Evolutionary conservation across 1,284 basidiomycete genomes (phyloP).

Genomic region (Malassezia yamatoensis): DNA sequence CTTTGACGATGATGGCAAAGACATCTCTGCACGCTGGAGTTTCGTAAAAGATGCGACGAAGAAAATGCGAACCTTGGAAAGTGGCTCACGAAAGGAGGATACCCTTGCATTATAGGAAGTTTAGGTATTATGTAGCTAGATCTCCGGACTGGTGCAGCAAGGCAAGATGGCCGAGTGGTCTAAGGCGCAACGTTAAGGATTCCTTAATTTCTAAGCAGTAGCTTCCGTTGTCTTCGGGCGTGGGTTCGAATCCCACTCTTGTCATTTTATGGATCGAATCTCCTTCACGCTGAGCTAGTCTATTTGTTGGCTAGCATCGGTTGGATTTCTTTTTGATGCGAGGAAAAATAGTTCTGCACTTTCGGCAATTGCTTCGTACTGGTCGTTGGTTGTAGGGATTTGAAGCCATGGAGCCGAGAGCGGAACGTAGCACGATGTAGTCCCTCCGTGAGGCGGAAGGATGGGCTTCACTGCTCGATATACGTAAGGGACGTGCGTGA

Average conservation of each 20-base stretch:
- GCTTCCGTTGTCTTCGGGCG: slow-evolving; percentile 26
- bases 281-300: background rate
- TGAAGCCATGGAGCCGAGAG: slow-evolving; percentile 2
- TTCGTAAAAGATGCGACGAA: slow-evolving; percentile 38
- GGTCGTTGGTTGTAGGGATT: background rate
- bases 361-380: background rate
- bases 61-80: slow-evolving; percentile 37
- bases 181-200: slow-evolving; percentile 23
- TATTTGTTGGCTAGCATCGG: background rate
- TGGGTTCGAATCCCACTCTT: slow-evolving; percentile 34
- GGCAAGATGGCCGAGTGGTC: slow-evolving; percentile 22
- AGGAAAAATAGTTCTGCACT: slow-evolving; percentile 2
- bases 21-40: slow-evolving; percentile 30
- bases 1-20: slow-evolving; percentile 27
- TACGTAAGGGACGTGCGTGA: slow-evolving; percentile 16
- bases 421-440: slow-evolving; percentile 3
- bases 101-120: background rate
- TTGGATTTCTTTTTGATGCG: too few relatives aligned
- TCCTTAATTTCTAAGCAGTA: slow-evolving; percentile 18
- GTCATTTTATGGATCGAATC: slow-evolving; percentile 20
- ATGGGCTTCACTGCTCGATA: slow-evolving; percentile 16
- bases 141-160: background rate
- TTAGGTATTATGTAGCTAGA: background rate
- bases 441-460: background rate
- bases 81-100: slow-evolving; percentile 21